Base-by-base conservation (phyloP, 2,329 filamentous ascomycete genomes). In the Pyrenochaeta sp. region DNA sequence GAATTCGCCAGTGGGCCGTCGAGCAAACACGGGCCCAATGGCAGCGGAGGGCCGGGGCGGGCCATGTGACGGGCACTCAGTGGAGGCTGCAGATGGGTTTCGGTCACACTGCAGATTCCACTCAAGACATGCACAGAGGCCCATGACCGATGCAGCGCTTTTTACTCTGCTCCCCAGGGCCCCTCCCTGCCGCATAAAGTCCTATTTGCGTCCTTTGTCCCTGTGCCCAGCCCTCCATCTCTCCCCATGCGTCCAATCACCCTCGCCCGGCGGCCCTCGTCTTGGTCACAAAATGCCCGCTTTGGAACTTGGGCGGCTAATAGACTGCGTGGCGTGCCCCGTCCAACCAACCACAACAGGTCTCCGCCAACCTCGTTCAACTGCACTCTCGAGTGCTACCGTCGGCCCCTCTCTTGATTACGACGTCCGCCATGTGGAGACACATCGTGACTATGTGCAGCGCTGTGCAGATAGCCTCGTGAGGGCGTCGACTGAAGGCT, bases 61-160 rank as follows among this genome's bases (percentile, higher is more conserved):
- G 53, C 64, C 64, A 67, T 69, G 70, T 74, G 71, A 74, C 63
- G 56, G 53, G 51, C 48, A 44, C 53, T 49, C 54, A n/a, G 49
- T 54, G 50, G 33, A 46, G 57, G 54, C 47, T 73, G 70, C 69
- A 69, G 66, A 52, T 40, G 46, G 41, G 49, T 45, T 58, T 56
- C 63, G 55, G 67, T 73, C 71, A 74, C 71, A 66, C 63, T 69
- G 71, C 71, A 69, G 65, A 52, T 36, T 45, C 49, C n/a, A n/a
- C n/a, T n/a, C n/a, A n/a, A n/a, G 40, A 50, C 39, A 48, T 37
- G 47, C 42, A 49, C 54, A 58, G 48, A 51, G 46, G 46, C 61
- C 45, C 45, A 61, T 47, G 55, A 50, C 55, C 17, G 51, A 61
- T 64, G 58, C 60, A 60, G 54, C 43, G 15, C 49, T 54, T 56